Base-by-base conservation (phyloP, 495 filamentous ascomycete genomes). In the Penicillium manginii region DNA sequence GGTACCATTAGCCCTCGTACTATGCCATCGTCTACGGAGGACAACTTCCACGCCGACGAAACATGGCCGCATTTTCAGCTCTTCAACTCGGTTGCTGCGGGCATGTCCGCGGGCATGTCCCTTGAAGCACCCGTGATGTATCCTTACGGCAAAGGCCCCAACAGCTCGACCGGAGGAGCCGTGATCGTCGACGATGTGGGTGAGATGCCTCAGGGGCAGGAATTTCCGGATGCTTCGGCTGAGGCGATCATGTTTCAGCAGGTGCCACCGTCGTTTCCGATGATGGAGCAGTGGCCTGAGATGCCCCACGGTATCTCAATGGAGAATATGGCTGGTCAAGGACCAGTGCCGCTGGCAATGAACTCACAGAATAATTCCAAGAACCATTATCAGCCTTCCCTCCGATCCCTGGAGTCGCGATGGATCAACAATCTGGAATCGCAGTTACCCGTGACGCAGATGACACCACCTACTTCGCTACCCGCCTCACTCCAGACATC, bases 121-220 rank as follows among this genome's bases (percentile, higher is more conserved):
- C 61, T 73, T 55, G 76, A 80, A n/a, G 57, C 71, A 0, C 60
- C 72, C 4, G 64, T 76, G n/a, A 57, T 77, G 40, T 76, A 73
- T 55, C 72, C 72, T 0, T 80, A 74, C 52, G 60, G 65, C 49
- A 80, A 80, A 59, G 70, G 62, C 35, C 51, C 65, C 1, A 54
- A 48, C 7, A 57, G 58, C 40, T 65, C 71, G 6, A 62, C 66
- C 26, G 69, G 70, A n/a, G 69, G 70, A 15, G 70, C 75, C 0
- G 73, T 78, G 18, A 77, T 80, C 45, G 69, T 80, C 43, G 76
- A 77, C 26, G 77, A 80, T 62, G 63, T 64, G 21, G 71, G 71
- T 17, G 74, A 73, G 32, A 51, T 74, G 32, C 59, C 72, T 4
- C 73, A 73, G 32, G 70, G 63, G 4, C 74, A 67, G 40, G 74